Percentiles rank a stretch among this genome's conserved stretches.
Conservation (phyloP, 208 protist species). For the Eutreptiella sp. region DNA sequence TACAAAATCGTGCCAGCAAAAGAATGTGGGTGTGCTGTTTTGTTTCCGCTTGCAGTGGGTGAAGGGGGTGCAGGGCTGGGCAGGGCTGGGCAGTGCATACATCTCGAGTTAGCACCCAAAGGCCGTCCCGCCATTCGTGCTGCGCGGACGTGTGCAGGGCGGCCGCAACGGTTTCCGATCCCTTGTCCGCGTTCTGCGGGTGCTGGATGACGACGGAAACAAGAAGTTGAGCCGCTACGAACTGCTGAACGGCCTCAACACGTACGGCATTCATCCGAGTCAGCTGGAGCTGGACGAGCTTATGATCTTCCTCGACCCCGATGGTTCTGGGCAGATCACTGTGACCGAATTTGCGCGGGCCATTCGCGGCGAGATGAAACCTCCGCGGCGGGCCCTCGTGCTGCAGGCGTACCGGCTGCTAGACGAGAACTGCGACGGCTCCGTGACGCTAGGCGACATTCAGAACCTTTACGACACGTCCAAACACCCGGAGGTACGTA, state of each 20-base stretch:
- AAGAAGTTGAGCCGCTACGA: slow-evolving; percentile 43
- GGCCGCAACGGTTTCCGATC: no score
- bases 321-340: slow-evolving; percentile 58
- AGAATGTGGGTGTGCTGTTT: no score
- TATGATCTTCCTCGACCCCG: slow-evolving; percentile 59
- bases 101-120: no score
- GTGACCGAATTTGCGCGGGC: slow-evolving; percentile 64
- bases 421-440: slow-evolving; percentile 48
- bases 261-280: slow-evolving; percentile 51
- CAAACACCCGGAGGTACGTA: not conserved
- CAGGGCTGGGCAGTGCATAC: no score
- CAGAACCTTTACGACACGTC: not conserved
- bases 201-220: slow-evolving; percentile 50
- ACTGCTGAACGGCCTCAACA: slow-evolving; percentile 39
- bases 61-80: no score
- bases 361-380: slow-evolving; percentile 63
- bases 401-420: slow-evolving; percentile 59
- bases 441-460: slow-evolving; percentile 45
- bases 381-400: slow-evolving; percentile 49
- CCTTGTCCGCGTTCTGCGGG: slow-evolving; percentile 56
- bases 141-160: no score
- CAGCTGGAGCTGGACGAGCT: slow-evolving; percentile 62
- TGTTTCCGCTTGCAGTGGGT: no score
- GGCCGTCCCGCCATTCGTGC: no score
- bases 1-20: no score